Evolutionary conservation across 345 rosid species (phyloP), one percentile per base, ranked within the genome.

Genomic region (Geranium brycei): DNA sequence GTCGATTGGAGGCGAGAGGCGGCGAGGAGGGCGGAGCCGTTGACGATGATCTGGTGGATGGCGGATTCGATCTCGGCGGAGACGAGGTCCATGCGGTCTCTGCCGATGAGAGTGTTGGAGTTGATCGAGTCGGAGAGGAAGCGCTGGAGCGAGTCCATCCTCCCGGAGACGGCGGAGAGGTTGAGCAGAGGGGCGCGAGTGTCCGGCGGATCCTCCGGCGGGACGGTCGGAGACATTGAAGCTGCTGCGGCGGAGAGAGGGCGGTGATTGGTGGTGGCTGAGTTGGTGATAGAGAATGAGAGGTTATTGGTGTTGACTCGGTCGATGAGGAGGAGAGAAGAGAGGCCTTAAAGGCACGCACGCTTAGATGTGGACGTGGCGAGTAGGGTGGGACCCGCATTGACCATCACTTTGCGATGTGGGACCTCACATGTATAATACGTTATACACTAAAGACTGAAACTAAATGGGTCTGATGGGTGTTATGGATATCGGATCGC

Each of bases 31-130:
- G 85, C 75, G 17, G 83, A 68, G n/a, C 82, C 83, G 69, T 78
- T 82, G 58, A 80, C 51, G 40, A 82, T 71, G 73, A 76, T 66
- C 71, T 80, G 80, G 17, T 77, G 80, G 71, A 85, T 72, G 57
- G 87, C 83, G 14, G 83, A 55, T 55, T 77, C 57, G 72, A 85
- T 80, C 75, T 82, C 89, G 31, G 73, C 62, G 32, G 87, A 85
- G 18, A 85, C 77, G 68, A 67, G 19, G 31, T 70, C 77, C 87
- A 85, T 82, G 67, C 80, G 75, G 32, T 68, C 62, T 63, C 68
- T 60, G 23, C 75, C 55, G 58, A 82, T 68, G 35, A 80, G 41
- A 15, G 69, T 67, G 69, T 77, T 69, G 58, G 18, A 30, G 76
- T 69, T 75, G 72, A 82, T 66, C 31, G 89, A 78, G 51, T 73